These are phyloP conservation scores for Agarophyton chilense DNA, from an alignment of 23 red algal genomes.

Conservation along the genomic window DNA sequence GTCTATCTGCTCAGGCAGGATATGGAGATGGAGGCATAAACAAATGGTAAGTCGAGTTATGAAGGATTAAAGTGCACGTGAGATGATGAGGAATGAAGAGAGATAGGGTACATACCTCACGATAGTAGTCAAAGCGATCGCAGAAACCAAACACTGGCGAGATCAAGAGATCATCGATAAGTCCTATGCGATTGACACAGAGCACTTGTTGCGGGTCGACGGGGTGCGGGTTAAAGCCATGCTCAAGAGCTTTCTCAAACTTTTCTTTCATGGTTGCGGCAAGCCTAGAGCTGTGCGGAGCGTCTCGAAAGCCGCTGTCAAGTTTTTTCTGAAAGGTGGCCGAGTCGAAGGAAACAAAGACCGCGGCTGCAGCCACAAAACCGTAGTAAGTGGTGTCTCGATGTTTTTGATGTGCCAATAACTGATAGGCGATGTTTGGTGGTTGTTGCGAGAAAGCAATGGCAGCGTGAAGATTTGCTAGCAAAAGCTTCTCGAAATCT, in stretches of 20 bases:
- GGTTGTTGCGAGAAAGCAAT: not conserved
- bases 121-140: slow-evolving; percentile 84
- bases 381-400: slow-evolving; percentile 24
- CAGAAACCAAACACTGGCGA: slow-evolving; percentile 87
- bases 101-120: slow-evolving; percentile 21
- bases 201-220: slow-evolving; percentile 57
- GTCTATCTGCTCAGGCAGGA: slow-evolving; percentile 15
- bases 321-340: slow-evolving; percentile 65
- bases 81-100: not conserved
- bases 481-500: slow-evolving; percentile 69
- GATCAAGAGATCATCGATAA: slow-evolving; percentile 91
- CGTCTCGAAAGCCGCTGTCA: slow-evolving; percentile 64
- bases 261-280: slow-evolving; percentile 66
- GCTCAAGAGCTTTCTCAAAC: slow-evolving; percentile 17
- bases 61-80: no score
- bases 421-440: slow-evolving; percentile 83
- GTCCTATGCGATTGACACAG: slow-evolving; percentile 66
- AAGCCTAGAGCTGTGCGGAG: slow-evolving; percentile 69
- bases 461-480: slow-evolving; percentile 40
- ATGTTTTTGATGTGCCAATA: slow-evolving; percentile 48
- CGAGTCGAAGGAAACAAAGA: slow-evolving; percentile 86
- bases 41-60: no score
- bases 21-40: no score
- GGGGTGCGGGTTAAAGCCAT: not conserved
- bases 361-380: slow-evolving; percentile 73